These are phyloP conservation scores for Gossypium mustelinum DNA, from an alignment of 345 rosid genomes.

Conservation along the genomic window DNA sequence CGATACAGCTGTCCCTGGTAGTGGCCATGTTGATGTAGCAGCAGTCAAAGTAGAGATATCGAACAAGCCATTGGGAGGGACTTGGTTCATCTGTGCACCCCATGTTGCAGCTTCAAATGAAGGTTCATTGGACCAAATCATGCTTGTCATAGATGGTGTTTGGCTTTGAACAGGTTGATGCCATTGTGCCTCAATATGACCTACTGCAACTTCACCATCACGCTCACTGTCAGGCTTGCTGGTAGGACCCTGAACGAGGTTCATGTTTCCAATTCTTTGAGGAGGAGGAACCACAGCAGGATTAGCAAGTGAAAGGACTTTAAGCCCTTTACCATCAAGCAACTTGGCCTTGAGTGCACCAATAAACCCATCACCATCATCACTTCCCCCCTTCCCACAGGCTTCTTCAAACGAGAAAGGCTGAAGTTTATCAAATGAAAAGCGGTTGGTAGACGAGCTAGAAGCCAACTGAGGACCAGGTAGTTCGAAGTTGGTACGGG, in stretches of 20 bases:
- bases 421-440: constrained; percentile 23
- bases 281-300: background rate
- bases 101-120: constrained; percentile 22
- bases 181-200: constrained; percentile 21
- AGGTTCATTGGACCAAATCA: constrained; percentile 26
- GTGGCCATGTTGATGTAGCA: constrained; percentile 25
- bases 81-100: constrained; percentile 28
- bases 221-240: constrained; percentile 7
- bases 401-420: constrained; percentile 51
- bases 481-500: constrained; percentile 44
- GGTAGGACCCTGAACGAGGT: background rate
- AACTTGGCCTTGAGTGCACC: constrained; percentile 51
- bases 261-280: constrained; percentile 12
- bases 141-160: constrained; percentile 3
- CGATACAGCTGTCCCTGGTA: constrained; percentile 10
- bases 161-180: constrained; percentile 6
- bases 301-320: constrained; percentile 11
- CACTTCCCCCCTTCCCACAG: constrained; percentile 22
- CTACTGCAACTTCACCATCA: background rate
- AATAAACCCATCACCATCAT: constrained; percentile 40
- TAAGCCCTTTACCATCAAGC: constrained; percentile 35
- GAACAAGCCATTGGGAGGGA: constrained; percentile 16
- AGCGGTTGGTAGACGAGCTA: constrained; percentile 8
- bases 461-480: constrained; percentile 19
- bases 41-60: background rate